phyloP scores from a whole-genome alignment of 345 rosid species.

The Murraya paniculata region DNA sequence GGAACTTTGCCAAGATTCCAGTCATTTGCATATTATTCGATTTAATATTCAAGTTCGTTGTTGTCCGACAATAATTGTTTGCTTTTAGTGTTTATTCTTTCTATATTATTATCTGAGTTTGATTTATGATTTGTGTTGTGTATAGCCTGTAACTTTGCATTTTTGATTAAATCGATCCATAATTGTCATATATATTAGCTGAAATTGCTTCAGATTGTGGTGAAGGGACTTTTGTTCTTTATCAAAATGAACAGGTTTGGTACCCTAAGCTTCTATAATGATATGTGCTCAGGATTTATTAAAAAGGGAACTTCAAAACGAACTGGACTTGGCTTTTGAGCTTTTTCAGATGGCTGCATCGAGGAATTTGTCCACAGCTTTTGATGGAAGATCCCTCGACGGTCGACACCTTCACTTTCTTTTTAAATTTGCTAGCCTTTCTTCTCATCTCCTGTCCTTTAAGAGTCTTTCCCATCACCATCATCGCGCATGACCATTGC shows the following conservation, averaged over 20 bases:
- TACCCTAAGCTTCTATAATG: too few relatives aligned
- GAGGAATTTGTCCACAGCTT: conserved; percentile 16
- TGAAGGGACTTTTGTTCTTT: too few relatives aligned
- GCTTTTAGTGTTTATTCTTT: neutral
- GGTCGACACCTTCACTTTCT: conserved; percentile 11
- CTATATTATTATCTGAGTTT: neutral
- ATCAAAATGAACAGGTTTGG: too few relatives aligned
- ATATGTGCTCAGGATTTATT: too few relatives aligned
- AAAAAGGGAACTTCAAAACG: too few relatives aligned
- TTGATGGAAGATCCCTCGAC: conserved; percentile 14
- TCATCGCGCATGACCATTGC: neutral
- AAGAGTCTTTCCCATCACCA: neutral
- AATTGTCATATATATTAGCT: neutral
- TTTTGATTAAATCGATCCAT: neutral
- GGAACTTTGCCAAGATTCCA: neutral
- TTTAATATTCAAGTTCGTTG: conserved; percentile 1
- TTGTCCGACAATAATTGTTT: neutral
- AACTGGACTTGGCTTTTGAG: too few relatives aligned
- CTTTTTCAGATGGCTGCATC: neutral
- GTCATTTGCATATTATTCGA: neutral
- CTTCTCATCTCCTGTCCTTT: conserved; percentile 15
- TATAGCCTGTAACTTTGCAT: neutral
- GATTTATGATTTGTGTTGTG: neutral
- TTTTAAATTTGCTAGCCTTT: conserved; percentile 4
- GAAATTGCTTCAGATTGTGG: neutral